Evolutionary conservation across 345 rosid genomes (phyloP).

Genomic region (Populus simonii): DNA sequence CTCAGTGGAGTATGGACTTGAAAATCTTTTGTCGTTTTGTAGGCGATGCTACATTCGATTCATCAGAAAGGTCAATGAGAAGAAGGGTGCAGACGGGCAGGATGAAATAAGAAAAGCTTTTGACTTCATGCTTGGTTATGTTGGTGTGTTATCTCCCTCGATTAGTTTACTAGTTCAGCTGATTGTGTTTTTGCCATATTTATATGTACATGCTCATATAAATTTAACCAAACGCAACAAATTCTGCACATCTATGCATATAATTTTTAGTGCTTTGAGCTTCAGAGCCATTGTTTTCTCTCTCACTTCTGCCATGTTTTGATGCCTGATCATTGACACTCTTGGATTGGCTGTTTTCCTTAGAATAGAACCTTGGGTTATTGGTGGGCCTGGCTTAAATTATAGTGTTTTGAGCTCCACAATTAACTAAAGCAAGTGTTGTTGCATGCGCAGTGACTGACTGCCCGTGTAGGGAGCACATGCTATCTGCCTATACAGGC

Average conservation of each 20-base stretch:
- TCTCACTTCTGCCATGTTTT: too few species aligned
- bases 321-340: too few species aligned
- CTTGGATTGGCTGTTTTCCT: not conserved
- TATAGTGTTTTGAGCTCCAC: not conserved
- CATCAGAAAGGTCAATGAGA: slow-evolving; percentile 86
- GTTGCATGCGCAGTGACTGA: not conserved
- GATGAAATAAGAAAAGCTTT: slow-evolving; percentile 92
- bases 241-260: not conserved
- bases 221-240: not conserved
- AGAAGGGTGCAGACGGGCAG: slow-evolving; percentile 82
- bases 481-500: not conserved
- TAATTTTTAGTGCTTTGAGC: not conserved
- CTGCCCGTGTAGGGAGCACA: not conserved
- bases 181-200: not conserved
- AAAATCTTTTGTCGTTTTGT: slow-evolving; percentile 7
- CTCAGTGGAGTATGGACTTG: too few species aligned
- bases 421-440: not conserved
- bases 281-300: too few species aligned
- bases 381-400: not conserved
- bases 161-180: not conserved
- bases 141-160: slow-evolving; percentile 50
- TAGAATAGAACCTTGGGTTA: not conserved
- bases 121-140: slow-evolving; percentile 82
- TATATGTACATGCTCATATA: too few species aligned
- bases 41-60: slow-evolving; percentile 96